phyloP scores from a whole-genome alignment of 805 yeast species.

The Nakazawaea holstii region DNA sequence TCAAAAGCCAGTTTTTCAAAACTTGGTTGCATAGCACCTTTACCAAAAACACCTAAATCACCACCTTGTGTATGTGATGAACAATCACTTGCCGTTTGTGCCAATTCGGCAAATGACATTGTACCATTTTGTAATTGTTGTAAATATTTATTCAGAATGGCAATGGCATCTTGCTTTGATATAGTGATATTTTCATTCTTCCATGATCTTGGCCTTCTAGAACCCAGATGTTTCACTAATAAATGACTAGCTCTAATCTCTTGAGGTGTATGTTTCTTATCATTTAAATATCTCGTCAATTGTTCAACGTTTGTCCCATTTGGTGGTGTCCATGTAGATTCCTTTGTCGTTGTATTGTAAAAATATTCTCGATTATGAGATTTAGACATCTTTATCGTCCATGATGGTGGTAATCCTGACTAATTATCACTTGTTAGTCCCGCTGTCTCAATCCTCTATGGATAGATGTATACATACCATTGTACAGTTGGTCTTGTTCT shows the following conservation, averaged over 20 bases:
- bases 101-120: slow-evolving; percentile 62
- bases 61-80: slow-evolving; percentile 84
- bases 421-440: background rate
- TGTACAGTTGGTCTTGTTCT: too few relatives aligned
- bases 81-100: slow-evolving; percentile 83
- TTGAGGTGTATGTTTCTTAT: slow-evolving; percentile 43
- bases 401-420: slow-evolving; percentile 78
- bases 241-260: slow-evolving; percentile 80
- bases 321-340: slow-evolving; percentile 91
- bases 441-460: background rate
- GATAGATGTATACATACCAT: too few relatives aligned
- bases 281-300: slow-evolving; percentile 52
- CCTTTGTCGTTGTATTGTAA: slow-evolving; percentile 61
- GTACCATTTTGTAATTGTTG: slow-evolving; percentile 59
- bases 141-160: slow-evolving; percentile 52
- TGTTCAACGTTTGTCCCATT: slow-evolving; percentile 64
- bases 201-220: slow-evolving; percentile 93
- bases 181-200: slow-evolving; percentile 71
- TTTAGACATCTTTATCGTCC: slow-evolving; percentile 77
- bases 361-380: slow-evolving; percentile 84
- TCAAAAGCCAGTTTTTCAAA: slow-evolving; percentile 86
- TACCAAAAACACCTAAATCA: slow-evolving; percentile 84
- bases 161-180: slow-evolving; percentile 77
- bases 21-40: slow-evolving; percentile 92
- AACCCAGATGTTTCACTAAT: slow-evolving; percentile 73